Evolutionary conservation across 345 rosid genomes (phyloP), one percentile per base, ranked within the genome.

Genomic region (Stellera chamaejasme): DNA sequence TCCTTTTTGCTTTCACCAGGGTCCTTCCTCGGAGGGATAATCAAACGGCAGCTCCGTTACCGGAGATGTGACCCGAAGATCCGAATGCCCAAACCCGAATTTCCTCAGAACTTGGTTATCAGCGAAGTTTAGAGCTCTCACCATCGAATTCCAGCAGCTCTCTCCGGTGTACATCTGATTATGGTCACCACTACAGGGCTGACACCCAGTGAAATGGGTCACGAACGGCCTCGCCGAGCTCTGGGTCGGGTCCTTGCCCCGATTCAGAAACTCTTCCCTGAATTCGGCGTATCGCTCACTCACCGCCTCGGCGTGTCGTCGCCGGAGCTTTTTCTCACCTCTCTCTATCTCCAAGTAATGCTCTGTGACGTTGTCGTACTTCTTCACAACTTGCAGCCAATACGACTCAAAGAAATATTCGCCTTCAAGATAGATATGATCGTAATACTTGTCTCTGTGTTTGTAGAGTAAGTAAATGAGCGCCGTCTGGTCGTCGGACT

Each of bases 191-290:
- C 82, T 87, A 58, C 99, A 89, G 0, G 97, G 99, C 58, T 93
- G 94, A 45, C 99, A 93, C 11, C 99, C 99, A 32, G 99, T 79
- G 69, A 93, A 93, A 61, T 89, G 99, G 45, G 97, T 89, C 10
- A 89, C 60, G 14, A 87, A 83, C 65, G 99, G 96, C 53, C 97
- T 60, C 76, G 91, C 72, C 84, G 67, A 61, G 72, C 88, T 72
- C 14, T 87, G 70, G 50, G 70, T 70, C 46, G 88, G 87, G 50
- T 55, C 58, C n/a, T 77, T 81, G 36, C 78, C 84, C 26, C 54
- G 82, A 27, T 71, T 70, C 48, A 82, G 49, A 41, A 70, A 69
- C 74, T 66, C 62, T 71, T 85, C 94, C 63, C 91, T 69, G 67
- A 45, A 66, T 62, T 63, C 89, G 25, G 57, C 94, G 74, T 89